A percentile compares a stretch with the other conserved stretches of the same genome.
Conservation (phyloP, 2,329 filamentous ascomycete genomes). For the Cryphonectria carpinicola region DNA sequence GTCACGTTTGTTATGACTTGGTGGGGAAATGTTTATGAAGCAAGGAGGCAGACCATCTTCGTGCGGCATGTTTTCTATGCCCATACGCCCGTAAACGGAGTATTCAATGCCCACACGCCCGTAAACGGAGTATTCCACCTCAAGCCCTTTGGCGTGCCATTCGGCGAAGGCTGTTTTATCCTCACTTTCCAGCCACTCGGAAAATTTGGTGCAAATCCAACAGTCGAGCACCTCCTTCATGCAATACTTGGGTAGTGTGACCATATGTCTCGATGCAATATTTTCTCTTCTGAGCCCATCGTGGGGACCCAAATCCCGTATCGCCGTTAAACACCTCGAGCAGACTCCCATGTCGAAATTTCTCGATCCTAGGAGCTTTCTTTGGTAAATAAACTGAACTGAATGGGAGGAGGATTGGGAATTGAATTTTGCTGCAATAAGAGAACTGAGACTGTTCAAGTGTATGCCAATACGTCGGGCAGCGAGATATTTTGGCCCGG, state of each 20-base stretch:
- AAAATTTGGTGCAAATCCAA: neutral
- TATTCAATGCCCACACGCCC: neutral
- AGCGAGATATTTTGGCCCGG: neutral
- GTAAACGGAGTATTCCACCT: neutral
- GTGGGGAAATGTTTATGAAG: neutral
- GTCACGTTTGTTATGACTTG: neutral
- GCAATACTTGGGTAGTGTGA: neutral
- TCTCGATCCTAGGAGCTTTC: neutral
- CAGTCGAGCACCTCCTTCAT: neutral
- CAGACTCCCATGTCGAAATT: neutral
- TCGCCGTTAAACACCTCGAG: neutral
- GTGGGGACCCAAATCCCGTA: neutral
- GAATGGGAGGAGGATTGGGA: neutral
- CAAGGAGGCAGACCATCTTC: neutral
- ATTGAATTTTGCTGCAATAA: neutral
- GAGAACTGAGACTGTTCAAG: neutral
- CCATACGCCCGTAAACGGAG: too few species aligned
- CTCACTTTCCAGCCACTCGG: constrained; percentile 2
- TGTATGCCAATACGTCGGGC: neutral
- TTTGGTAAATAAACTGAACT: neutral
- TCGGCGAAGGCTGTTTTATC: neutral
- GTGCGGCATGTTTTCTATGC: neutral
- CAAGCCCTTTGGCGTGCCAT: neutral
- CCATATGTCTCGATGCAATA: neutral
- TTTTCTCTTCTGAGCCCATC: neutral